These are phyloP conservation scores for Dichotomopilus funicola DNA, from an alignment of 2,329 filamentous ascomycete genomes.

Conservation along the genomic window DNA sequence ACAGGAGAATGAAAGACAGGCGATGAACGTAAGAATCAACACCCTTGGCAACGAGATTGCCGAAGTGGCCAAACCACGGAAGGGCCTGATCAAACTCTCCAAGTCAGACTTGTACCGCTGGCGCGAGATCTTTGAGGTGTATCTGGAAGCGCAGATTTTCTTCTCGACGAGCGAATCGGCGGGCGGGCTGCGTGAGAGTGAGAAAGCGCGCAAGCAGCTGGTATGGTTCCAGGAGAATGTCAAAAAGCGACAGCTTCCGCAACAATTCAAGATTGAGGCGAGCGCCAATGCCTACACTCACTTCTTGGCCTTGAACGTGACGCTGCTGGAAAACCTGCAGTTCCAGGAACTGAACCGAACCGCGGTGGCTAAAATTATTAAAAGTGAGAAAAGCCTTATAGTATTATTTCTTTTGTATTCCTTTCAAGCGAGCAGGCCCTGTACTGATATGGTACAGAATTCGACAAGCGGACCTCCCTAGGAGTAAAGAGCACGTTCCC, in stretches of 20 bases:
- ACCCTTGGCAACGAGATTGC: constrained; percentile 59
- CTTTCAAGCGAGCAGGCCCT: too few relatives aligned
- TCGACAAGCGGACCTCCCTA: constrained; percentile 77
- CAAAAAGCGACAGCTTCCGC: constrained; percentile 49
- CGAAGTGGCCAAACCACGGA: constrained; percentile 52
- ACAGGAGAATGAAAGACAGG: constrained; percentile 58
- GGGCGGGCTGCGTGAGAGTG: constrained; percentile 59
- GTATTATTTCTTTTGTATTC: not conserved
- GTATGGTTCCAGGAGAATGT: constrained; percentile 67
- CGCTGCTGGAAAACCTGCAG: constrained; percentile 70
- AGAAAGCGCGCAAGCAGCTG: constrained; percentile 60
- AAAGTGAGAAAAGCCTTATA: constrained; percentile 51
- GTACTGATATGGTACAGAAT: constrained; percentile 46
- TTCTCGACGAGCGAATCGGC: constrained; percentile 71
- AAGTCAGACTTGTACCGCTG: constrained; percentile 66
- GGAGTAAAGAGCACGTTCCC: constrained; percentile 60
- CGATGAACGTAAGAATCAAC: constrained; percentile 57
- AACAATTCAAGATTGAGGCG: constrained; percentile 58
- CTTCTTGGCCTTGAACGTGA: constrained; percentile 67
- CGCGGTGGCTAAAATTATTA: constrained; percentile 76
- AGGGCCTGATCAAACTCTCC: constrained; percentile 42
- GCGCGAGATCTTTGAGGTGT: constrained; percentile 76
- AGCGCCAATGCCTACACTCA: constrained; percentile 58
- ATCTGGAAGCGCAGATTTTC: constrained; percentile 73
- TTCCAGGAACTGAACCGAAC: constrained; percentile 80